Percentiles rank a stretch among this genome's conserved stretches.
These are phyloP conservation scores for Linanthus parryae DNA, from an alignment of 148 eudicot species.

Conservation along the genomic window DNA sequence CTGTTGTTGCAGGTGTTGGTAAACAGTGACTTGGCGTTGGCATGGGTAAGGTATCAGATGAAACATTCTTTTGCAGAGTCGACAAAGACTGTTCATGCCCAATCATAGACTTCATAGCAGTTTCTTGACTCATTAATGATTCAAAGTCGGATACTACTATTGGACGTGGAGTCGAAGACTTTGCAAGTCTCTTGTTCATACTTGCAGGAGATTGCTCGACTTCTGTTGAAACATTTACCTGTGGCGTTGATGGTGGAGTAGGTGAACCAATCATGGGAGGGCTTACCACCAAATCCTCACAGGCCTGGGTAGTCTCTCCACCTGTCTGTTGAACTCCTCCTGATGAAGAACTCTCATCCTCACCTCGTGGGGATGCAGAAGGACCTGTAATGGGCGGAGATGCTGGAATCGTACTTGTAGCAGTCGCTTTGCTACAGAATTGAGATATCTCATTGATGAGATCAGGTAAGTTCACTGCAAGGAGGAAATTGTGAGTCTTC, in stretches of 20 bases:
- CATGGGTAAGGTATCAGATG: not conserved
- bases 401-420: not conserved
- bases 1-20: too few species aligned
- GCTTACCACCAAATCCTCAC: not conserved
- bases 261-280: slow-evolving; percentile 2
- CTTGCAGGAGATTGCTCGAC: too few species aligned
- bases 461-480: too few species aligned
- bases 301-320: not conserved
- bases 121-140: too few species aligned
- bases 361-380: not conserved
- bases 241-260: slow-evolving; percentile 1
- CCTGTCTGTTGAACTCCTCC: not conserved
- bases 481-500: not conserved
- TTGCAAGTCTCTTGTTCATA: too few species aligned
- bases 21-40: not conserved
- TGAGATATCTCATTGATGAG: too few species aligned
- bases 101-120: not conserved
- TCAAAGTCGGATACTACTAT: too few species aligned
- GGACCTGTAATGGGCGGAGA: not conserved
- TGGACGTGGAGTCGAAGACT: too few species aligned
- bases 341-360: not conserved
- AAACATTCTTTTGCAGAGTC: not conserved
- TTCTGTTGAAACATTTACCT: not conserved
- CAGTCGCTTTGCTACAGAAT: too few species aligned
- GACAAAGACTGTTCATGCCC: not conserved